These are phyloP conservation scores for Rhizophora apiculata DNA, from an alignment of 345 rosid species.

Conservation along the genomic window DNA sequence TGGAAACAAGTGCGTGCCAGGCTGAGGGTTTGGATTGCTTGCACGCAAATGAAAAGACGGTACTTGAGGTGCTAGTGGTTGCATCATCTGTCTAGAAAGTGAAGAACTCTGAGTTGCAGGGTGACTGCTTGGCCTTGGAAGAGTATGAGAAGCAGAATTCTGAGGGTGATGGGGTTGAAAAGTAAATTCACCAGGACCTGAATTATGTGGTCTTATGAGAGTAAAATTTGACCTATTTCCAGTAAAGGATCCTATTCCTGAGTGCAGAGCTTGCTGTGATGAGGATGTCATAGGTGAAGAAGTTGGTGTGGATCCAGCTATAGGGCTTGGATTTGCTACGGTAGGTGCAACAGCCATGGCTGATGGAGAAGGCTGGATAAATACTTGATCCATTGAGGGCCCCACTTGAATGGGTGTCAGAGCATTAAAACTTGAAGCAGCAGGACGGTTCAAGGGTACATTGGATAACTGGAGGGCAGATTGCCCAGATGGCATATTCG, in stretches of 20 bases:
- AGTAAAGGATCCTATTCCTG: constrained; percentile 30
- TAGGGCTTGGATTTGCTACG: constrained; percentile 17
- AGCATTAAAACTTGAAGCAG: constrained; percentile 30
- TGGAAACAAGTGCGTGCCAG: constrained; percentile 39
- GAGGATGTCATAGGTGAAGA: constrained; percentile 26
- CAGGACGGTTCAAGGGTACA: constrained; percentile 33
- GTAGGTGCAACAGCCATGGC: constrained; percentile 15
- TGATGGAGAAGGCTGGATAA: constrained; percentile 28
- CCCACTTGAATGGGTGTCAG: constrained; percentile 23
- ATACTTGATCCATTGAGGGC: constrained; percentile 19
- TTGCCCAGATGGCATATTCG: constrained; percentile 23
- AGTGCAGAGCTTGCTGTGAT: constrained; percentile 27
- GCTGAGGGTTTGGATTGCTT: constrained; percentile 39
- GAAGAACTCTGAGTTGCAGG: constrained; percentile 22
- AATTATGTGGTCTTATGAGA: constrained; percentile 33
- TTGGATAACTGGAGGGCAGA: constrained; percentile 27
- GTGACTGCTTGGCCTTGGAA: constrained; percentile 43
- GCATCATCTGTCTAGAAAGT: constrained; percentile 34
- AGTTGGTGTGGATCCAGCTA: constrained; percentile 12
- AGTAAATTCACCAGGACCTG: constrained; percentile 54
- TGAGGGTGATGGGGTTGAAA: constrained; percentile 49
- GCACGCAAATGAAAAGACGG: constrained; percentile 28
- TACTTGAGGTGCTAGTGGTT: constrained; percentile 34
- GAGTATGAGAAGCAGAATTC: constrained; percentile 30
- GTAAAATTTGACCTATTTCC: constrained; percentile 36